Evolutionary conservation across 352 stramenopile genomes (phyloP).

Genomic region (Globisporangium paroecandrum): DNA sequence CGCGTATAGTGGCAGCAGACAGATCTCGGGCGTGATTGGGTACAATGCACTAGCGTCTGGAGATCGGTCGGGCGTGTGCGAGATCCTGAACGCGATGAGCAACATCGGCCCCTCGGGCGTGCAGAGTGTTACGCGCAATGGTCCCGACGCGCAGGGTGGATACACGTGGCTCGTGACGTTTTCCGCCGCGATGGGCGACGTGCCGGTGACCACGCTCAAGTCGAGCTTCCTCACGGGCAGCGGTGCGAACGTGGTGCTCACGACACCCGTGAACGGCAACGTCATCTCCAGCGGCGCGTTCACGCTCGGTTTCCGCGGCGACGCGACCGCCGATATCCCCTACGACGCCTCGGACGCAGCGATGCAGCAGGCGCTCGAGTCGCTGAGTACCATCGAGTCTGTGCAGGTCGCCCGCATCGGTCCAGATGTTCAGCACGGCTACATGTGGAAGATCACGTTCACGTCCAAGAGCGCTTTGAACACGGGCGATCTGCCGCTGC

Average conservation of each 20-base stretch:
- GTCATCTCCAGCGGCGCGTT: constrained; percentile 86
- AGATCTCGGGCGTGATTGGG: constrained; percentile 91
- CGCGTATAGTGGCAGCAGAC: constrained; percentile 72
- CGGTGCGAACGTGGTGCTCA: constrained; percentile 65
- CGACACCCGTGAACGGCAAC: constrained; percentile 56
- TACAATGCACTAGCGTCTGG: constrained; percentile 64
- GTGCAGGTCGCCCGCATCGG: constrained; percentile 58
- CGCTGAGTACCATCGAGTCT: constrained; percentile 51
- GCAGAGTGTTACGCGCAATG: constrained; percentile 53
- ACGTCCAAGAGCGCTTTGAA: constrained; percentile 50
- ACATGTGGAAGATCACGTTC: constrained; percentile 80
- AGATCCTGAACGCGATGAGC: constrained; percentile 80
- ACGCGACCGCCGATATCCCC: constrained; percentile 83
- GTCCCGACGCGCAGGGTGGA: constrained; percentile 75
- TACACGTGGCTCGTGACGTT: constrained; percentile 94
- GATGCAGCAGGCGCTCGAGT: constrained; percentile 63
- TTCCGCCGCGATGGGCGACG: constrained; percentile 51
- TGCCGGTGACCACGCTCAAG: constrained; percentile 55
- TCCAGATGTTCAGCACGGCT: constrained; percentile 54
- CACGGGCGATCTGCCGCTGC: constrained; percentile 48
- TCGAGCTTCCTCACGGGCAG: constrained; percentile 69
- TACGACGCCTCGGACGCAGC: constrained; percentile 67
- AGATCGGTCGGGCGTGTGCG: constrained; percentile 43
- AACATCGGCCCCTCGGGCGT: constrained; percentile 65
- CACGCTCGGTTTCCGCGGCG: constrained; percentile 87